Conservation (phyloP, 345 rosid species). For the Melaleuca quinquenervia region DNA sequence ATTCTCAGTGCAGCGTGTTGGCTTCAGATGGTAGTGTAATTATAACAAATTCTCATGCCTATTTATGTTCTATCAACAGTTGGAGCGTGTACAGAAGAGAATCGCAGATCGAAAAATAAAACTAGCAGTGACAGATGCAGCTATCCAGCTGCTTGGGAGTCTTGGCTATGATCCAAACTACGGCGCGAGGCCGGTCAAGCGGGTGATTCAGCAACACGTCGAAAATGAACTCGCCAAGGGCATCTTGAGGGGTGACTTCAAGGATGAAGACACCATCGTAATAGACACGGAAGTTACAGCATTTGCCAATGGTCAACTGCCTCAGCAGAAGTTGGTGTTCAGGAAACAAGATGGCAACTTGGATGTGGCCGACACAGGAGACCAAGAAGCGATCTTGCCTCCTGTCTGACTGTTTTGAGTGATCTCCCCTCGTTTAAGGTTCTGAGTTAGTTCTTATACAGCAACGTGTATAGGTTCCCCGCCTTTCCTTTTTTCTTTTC, state of each 20-base stretch:
- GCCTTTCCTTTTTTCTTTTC: background rate
- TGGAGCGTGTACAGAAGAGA: slow-evolving; percentile 87
- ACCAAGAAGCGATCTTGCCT: slow-evolving; percentile 7
- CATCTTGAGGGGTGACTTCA: slow-evolving; percentile 80
- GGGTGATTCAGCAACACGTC: slow-evolving; percentile 88
- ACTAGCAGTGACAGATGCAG: slow-evolving; percentile 54
- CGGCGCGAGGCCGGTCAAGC: slow-evolving; percentile 95
- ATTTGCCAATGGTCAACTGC: slow-evolving; percentile 62
- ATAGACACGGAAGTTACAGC: slow-evolving; percentile 73
- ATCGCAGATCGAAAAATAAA: slow-evolving; percentile 82
- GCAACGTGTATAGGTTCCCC: background rate
- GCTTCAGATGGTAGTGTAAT: background rate
- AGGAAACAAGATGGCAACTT: slow-evolving; percentile 24
- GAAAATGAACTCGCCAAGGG: slow-evolving; percentile 98
- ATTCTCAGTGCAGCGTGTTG: background rate
- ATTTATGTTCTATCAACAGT: slow-evolving; percentile 29
- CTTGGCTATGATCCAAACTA: slow-evolving; percentile 95
- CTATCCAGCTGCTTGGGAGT: slow-evolving; percentile 68
- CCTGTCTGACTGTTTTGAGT: background rate
- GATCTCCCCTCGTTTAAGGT: background rate
- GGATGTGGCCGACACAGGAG: slow-evolving; percentile 18
- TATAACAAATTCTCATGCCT: background rate
- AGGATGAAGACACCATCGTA: slow-evolving; percentile 60
- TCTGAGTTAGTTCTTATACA: background rate
- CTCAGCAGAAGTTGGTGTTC: slow-evolving; percentile 80